Conservation (phyloP, 257 asterid genomes). For the Petunia secreta region DNA sequence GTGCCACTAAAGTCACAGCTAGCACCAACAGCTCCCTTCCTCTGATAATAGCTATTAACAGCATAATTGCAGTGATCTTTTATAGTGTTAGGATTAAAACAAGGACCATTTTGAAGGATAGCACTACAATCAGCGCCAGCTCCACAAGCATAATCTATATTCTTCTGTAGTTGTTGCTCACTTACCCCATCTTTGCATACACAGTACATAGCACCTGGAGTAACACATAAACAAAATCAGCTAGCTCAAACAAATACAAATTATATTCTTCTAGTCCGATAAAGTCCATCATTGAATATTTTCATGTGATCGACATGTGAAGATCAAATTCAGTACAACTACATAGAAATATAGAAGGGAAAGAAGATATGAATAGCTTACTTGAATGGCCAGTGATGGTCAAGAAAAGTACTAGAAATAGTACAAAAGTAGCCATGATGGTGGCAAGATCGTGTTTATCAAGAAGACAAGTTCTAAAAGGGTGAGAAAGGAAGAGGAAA, state of each 20-base stretch:
- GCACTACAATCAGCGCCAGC: slow-evolving; percentile 74
- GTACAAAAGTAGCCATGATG: slow-evolving; percentile 57
- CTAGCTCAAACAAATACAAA: neutral
- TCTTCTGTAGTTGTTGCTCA: slow-evolving; percentile 54
- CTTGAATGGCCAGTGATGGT: slow-evolving; percentile 54
- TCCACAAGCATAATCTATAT: slow-evolving; percentile 92
- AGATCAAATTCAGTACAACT: neutral
- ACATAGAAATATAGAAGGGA: neutral
- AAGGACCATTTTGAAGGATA: slow-evolving; percentile 63
- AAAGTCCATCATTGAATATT: neutral
- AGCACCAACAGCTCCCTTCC: slow-evolving; percentile 43
- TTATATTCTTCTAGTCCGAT: neutral
- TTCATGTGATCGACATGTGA: neutral
- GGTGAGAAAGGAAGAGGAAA: neutral
- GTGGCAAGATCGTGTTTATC: neutral
- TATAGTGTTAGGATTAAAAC: slow-evolving; percentile 72
- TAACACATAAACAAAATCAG: slow-evolving; percentile 22
- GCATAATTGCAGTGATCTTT: slow-evolving; percentile 90
- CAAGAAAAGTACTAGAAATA: slow-evolving; percentile 51
- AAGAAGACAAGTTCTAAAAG: neutral
- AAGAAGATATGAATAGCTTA: slow-evolving; percentile 21
- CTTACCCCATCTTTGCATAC: slow-evolving; percentile 58
- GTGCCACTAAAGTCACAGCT: slow-evolving; percentile 75
- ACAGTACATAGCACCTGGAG: slow-evolving; percentile 65
- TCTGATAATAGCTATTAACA: slow-evolving; percentile 85